Evolutionary conservation across 495 filamentous ascomycete species (phyloP).

Genomic region (Astrothelium macrocarpum): DNA sequence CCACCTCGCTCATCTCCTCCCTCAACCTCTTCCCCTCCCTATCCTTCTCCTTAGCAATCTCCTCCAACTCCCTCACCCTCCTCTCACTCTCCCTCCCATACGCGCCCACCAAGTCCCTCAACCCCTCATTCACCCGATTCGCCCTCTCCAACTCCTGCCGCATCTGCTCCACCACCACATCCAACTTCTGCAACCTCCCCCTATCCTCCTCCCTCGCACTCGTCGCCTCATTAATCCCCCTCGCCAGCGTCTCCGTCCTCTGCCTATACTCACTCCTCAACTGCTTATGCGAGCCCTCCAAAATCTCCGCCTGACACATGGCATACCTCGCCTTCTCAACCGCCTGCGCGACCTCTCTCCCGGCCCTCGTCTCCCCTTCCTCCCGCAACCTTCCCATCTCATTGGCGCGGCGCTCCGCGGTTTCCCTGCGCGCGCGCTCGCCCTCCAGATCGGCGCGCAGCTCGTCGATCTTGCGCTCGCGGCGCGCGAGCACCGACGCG

Average conservation of each 20-base stretch:
- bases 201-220: conserved; percentile 17
- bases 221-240: conserved; percentile 10
- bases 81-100: conserved; percentile 12
- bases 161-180: conserved; percentile 25
- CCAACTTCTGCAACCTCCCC: conserved; percentile 15
- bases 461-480: conserved; percentile 25
- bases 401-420: conserved; percentile 15
- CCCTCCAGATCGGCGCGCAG: conserved; percentile 19
- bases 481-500: conserved; percentile 10
- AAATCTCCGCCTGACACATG: conserved; percentile 21
- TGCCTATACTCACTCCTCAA: conserved; percentile 21
- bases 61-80: conserved; percentile 8
- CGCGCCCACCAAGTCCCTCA: conserved; percentile 15
- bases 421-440: conserved; percentile 14
- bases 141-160: conserved; percentile 21
- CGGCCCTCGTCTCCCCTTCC: conserved; percentile 10
- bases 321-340: conserved; percentile 20
- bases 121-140: conserved; percentile 16
- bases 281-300: conserved; percentile 23
- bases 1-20: conserved; percentile 20
- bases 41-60: conserved; percentile 9
- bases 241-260: conserved; percentile 19
- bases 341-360: conserved; percentile 15
- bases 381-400: conserved; percentile 15
- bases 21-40: conserved; percentile 16